A percentile compares a stretch with the other conserved stretches of the same genome.
Evolutionary conservation across 2,329 filamentous ascomycete species (phyloP).

Genomic region (Sclerotinia spermophila): DNA sequence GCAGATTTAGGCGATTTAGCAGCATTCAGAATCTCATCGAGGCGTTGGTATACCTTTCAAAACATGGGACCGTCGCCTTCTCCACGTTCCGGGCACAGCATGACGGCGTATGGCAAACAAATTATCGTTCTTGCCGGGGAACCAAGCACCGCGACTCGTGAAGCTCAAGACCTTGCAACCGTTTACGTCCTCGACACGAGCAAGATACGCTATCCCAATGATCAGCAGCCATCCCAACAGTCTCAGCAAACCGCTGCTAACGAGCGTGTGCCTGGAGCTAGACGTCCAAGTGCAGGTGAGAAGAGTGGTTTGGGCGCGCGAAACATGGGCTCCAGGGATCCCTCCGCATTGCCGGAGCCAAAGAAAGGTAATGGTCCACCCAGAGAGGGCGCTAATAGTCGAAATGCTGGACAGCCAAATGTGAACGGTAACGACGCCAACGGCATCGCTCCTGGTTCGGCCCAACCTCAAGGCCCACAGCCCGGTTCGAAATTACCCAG

Average conservation of each 20-base stretch:
- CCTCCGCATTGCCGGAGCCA: slow-evolving; percentile 40
- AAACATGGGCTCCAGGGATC: slow-evolving; percentile 33
- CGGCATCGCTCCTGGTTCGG: slow-evolving; percentile 34
- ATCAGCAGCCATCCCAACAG: slow-evolving; percentile 45
- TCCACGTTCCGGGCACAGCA: slow-evolving; percentile 90
- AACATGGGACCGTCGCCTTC: slow-evolving; percentile 98
- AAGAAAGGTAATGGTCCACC: slow-evolving; percentile 46
- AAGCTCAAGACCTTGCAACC: slow-evolving; percentile 79
- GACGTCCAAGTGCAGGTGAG: slow-evolving; percentile 45
- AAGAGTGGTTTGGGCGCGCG: slow-evolving; percentile 31
- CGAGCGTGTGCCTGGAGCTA: slow-evolving; percentile 40
- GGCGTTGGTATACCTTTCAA: slow-evolving; percentile 98
- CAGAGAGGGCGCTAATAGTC: slow-evolving; percentile 43
- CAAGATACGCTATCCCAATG: slow-evolving; percentile 94
- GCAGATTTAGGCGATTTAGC: slow-evolving; percentile 89
- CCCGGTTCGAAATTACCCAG: slow-evolving; percentile 55
- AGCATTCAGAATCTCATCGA: slow-evolving; percentile 75
- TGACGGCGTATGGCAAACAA: slow-evolving; percentile 92
- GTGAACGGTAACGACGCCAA: slow-evolving; percentile 40
- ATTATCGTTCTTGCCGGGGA: slow-evolving; percentile 92
- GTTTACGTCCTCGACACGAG: slow-evolving; percentile 90
- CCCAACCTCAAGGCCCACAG: slow-evolving; percentile 38
- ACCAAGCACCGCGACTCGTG: slow-evolving; percentile 78
- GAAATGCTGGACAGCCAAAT: slow-evolving; percentile 37
- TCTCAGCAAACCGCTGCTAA: slow-evolving; percentile 39